Evolutionary conservation across 2,329 filamentous ascomycete species (phyloP).

Genomic region (Diplocarpon mali): DNA sequence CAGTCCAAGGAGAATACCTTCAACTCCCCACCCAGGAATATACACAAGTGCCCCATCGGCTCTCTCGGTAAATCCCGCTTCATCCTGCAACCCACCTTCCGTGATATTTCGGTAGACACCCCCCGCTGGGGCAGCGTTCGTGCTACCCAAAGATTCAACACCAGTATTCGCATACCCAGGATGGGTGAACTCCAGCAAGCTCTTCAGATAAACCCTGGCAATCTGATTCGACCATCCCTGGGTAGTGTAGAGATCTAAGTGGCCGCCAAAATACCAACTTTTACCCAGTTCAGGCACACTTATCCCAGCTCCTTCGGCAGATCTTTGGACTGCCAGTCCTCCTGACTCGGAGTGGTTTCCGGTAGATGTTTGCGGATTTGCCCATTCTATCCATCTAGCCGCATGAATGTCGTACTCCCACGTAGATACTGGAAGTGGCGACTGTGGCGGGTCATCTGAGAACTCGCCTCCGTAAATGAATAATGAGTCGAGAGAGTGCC

Average conservation of each 20-base stretch:
- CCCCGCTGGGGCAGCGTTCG: slow-evolving; percentile 44
- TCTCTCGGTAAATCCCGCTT: slow-evolving; percentile 57
- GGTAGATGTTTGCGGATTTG: slow-evolving; percentile 47
- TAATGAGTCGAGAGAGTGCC: slow-evolving; percentile 59
- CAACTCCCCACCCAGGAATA: slow-evolving; percentile 61
- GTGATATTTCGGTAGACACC: slow-evolving; percentile 68
- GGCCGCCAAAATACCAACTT: slow-evolving; percentile 72
- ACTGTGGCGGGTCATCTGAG: slow-evolving; percentile 46
- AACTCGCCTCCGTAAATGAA: slow-evolving; percentile 69
- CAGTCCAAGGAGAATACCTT: slow-evolving; percentile 61
- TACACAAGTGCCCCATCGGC: slow-evolving; percentile 65
- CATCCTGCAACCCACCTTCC: slow-evolving; percentile 54
- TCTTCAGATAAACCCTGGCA: slow-evolving; percentile 58
- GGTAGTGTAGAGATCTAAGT: slow-evolving; percentile 48
- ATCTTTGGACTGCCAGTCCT: slow-evolving; percentile 49
- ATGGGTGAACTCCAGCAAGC: slow-evolving; percentile 65
- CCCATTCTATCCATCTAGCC: slow-evolving; percentile 51
- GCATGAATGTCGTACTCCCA: slow-evolving; percentile 60
- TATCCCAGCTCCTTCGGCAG: slow-evolving; percentile 63
- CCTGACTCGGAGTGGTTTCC: slow-evolving; percentile 50
- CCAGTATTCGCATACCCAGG: slow-evolving; percentile 56
- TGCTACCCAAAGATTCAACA: slow-evolving; percentile 42
- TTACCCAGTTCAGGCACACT: slow-evolving; percentile 58
- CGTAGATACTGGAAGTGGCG: slow-evolving; percentile 48
- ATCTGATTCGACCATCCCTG: slow-evolving; percentile 57